Evolutionary conservation across 805 yeast genomes (phyloP).

Genomic region (Lachancea sp.): DNA sequence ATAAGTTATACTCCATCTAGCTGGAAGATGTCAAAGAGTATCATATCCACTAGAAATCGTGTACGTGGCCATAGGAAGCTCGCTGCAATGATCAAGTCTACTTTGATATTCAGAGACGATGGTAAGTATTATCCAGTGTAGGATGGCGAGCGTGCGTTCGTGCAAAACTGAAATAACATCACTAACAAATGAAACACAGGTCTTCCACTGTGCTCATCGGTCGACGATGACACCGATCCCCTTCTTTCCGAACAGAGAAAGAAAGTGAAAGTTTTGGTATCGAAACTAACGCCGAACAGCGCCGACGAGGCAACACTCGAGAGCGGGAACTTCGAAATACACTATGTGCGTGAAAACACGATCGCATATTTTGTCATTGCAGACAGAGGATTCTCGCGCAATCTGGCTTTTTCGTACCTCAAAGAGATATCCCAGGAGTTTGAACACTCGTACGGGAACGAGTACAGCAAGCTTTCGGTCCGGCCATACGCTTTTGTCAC

Average conservation of each 20-base stretch:
- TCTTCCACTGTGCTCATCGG: conserved; percentile 85
- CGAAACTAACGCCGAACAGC: conserved; percentile 69
- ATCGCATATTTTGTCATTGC: conserved; percentile 75
- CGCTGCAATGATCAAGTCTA: conserved; percentile 53
- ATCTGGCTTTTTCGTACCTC: conserved; percentile 81
- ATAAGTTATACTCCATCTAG: too few relatives aligned
- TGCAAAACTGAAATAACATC: not conserved
- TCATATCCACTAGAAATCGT: too few relatives aligned
- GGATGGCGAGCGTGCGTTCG: not conserved
- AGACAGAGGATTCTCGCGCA: conserved; percentile 75
- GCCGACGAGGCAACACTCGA: conserved; percentile 83
- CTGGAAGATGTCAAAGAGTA: too few relatives aligned
- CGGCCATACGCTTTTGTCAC: conserved; percentile 88
- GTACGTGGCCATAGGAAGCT: not conserved
- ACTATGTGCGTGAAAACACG: conserved; percentile 59
- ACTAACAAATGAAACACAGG: conserved; percentile 35
- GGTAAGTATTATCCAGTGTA: conserved; percentile 35
- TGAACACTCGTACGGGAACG: conserved; percentile 65
- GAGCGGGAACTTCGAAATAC: conserved; percentile 63
- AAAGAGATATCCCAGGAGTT: conserved; percentile 80
- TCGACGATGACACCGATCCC: conserved; percentile 68
- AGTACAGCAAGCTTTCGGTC: conserved; percentile 53
- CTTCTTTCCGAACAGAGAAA: conserved; percentile 69
- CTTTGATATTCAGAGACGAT: conserved; percentile 58
- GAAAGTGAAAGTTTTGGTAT: conserved; percentile 70